A percentile compares a stretch with the other conserved stretches of the same genome.
Conservation (phyloP, 75 land plant species). For the Selaginella tamariscina region DNA sequence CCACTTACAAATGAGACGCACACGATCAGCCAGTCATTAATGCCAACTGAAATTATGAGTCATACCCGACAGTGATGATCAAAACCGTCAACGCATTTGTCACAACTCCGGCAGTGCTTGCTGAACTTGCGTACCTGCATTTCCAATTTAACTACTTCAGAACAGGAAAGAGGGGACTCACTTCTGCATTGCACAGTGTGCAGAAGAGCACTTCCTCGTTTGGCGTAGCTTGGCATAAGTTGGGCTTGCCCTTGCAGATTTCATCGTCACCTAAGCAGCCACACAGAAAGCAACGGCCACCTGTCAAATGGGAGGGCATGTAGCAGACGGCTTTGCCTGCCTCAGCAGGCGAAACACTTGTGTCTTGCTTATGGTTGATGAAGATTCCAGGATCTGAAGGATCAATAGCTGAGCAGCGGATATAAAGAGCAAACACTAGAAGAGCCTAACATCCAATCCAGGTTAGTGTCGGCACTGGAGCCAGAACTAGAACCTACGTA, state of each 20-base stretch:
- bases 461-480: neutral
- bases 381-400: conserved; percentile 23
- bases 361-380: neutral
- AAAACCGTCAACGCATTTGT: conserved; percentile 98
- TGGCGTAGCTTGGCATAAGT: conserved; percentile 18
- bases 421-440: conserved; percentile 18
- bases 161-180: conserved; percentile 15
- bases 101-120: conserved; percentile 96
- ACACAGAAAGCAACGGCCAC: conserved; percentile 23
- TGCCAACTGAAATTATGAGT: too few species aligned
- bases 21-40: too few species aligned
- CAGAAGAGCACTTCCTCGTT: conserved; percentile 72
- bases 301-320: too few species aligned
- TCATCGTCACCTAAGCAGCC: conserved; percentile 33
- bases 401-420: conserved; percentile 24
- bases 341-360: neutral
- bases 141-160: too few species aligned
- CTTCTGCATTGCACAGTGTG: conserved; percentile 94
- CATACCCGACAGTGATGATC: conserved; percentile 97
- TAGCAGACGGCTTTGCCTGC: too few species aligned
- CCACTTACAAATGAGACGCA: neutral
- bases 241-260: conserved; percentile 24
- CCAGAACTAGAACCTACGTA: neutral
- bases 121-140: conserved; percentile 89
- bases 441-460: conserved; percentile 15